Conservation (phyloP, 164 flowering plant species). For the Vitis amurensis region DNA sequence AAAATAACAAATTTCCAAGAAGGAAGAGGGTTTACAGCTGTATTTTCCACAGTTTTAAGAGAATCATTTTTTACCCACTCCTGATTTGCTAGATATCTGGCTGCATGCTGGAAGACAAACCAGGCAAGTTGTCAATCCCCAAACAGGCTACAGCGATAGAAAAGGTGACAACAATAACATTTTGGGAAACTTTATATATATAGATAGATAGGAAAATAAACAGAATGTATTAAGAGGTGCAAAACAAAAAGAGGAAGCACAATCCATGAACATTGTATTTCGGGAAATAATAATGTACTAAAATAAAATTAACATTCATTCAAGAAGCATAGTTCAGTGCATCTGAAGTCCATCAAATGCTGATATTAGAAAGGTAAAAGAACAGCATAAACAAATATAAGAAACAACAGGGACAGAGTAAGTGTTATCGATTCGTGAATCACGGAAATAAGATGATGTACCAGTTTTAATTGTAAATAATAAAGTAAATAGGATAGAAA, state of each 20-base stretch:
- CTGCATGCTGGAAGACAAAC: slow-evolving; percentile 79
- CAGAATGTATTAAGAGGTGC: too few species aligned
- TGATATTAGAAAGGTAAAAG: too few species aligned
- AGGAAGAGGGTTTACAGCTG: slow-evolving; percentile 66
- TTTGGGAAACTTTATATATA: too few species aligned
- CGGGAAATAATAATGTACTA: too few species aligned
- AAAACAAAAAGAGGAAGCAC: too few species aligned
- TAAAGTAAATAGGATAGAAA: background rate
- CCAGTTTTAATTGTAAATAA: background rate
- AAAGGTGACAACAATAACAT: background rate
- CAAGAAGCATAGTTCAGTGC: too few species aligned
- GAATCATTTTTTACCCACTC: slow-evolving; percentile 98
- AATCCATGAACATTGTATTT: too few species aligned
- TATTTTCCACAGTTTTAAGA: slow-evolving; percentile 92
- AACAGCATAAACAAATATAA: background rate
- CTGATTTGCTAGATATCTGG: slow-evolving; percentile 96
- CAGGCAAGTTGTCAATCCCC: background rate
- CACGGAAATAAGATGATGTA: background rate
- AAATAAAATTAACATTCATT: too few species aligned
- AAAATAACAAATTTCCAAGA: background rate
- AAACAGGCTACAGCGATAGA: background rate
- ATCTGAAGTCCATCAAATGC: too few species aligned
- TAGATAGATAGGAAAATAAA: too few species aligned
- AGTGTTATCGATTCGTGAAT: background rate
- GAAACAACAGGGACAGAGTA: background rate